Evolutionary conservation across 2,329 filamentous ascomycete genomes (phyloP), one percentile per base, ranked within the genome.

Genomic region (Aspergillus sp.): DNA sequence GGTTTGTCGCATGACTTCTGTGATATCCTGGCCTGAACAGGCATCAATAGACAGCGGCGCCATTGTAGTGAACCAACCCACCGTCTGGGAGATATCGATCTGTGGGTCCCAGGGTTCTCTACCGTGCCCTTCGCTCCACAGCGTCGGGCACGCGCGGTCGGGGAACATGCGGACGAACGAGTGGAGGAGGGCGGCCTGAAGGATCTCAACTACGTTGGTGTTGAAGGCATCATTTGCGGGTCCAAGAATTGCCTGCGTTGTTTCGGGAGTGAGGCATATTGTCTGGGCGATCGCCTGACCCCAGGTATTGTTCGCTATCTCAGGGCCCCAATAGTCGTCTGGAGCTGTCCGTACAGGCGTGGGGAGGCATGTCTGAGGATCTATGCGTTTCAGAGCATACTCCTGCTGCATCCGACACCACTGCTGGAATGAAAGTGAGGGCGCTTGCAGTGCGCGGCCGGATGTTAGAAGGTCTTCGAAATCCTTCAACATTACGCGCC

Each of bases 31-130:
- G 19, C 19, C 19, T 19, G 19, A 19, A 4, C 28, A 19, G 38
- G 28, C 28, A 22, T 55, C 51, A 17, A 60, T 38, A 41, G 25
- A 22, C 3, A 53, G 5, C 2, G 62, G 62, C 34, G 19, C 28
- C n/a, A 64, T 54, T 7, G 57, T 64, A 1, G 63, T 64, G 22
- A 66, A 66, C 64, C 61, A 66, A 11, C 64, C 64, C 6, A 66
- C 56, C 9, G 64, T 66, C 4, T 54, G 25, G 13, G 64, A 60
- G 9, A 64, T 25, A 30, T 66, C 54, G 3, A 64, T 58, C 4
- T 4, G 15, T 17, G 56, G 15, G 30, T 61, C 41, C 59, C 56
- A 57, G 2, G 61, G 50, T 49, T 65, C 63, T 13, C 63, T 54
- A 7, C 63, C 60, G n/a, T 64, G 64, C 6, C 51, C 59, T 57